A percentile compares a stretch with the other conserved stretches of the same genome.
These are phyloP conservation scores for Tetradesmus lagerheimii DNA, from an alignment of 139 green algal species.

Conservation along the genomic window DNA sequence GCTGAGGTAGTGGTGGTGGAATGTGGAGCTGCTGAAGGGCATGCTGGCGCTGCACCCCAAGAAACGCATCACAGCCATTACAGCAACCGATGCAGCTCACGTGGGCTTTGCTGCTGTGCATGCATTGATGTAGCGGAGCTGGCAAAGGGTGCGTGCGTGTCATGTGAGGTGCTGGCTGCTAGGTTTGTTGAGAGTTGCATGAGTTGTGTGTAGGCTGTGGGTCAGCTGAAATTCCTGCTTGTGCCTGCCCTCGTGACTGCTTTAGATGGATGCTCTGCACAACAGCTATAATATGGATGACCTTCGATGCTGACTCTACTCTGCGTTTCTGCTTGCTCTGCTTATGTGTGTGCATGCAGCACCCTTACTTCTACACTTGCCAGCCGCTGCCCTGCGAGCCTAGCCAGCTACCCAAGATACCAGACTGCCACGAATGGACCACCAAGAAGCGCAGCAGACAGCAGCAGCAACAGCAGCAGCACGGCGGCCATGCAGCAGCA, in stretches of 20 bases:
- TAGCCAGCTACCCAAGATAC: constrained; percentile 60
- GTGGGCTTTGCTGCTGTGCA: constrained; percentile 49
- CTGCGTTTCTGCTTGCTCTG: background rate
- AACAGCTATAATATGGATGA: too few relatives aligned
- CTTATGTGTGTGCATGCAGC: constrained; percentile 39
- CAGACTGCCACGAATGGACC: constrained; percentile 66
- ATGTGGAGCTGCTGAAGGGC: constrained; percentile 68
- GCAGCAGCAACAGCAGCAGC: background rate
- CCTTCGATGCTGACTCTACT: too few relatives aligned
- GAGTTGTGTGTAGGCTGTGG: too few relatives aligned
- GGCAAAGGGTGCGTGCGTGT: background rate
- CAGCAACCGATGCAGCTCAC: constrained; percentile 64
- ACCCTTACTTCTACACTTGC: constrained; percentile 59
- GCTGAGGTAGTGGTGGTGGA: too few relatives aligned
- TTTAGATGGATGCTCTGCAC: too few relatives aligned
- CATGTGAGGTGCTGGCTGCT: too few relatives aligned
- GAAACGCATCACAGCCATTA: constrained; percentile 75
- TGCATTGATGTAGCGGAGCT: background rate
- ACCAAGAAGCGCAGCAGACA: constrained; percentile 66
- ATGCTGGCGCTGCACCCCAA: constrained; percentile 82
- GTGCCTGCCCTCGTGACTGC: too few relatives aligned
- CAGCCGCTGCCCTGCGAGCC: constrained; percentile 54
- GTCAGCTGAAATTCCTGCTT: too few relatives aligned
- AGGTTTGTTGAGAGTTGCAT: too few relatives aligned
- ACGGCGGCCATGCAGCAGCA: constrained; percentile 27